Evolutionary conservation across 805 yeast genomes (phyloP).

Genomic region (Grigorovia jiainica): DNA sequence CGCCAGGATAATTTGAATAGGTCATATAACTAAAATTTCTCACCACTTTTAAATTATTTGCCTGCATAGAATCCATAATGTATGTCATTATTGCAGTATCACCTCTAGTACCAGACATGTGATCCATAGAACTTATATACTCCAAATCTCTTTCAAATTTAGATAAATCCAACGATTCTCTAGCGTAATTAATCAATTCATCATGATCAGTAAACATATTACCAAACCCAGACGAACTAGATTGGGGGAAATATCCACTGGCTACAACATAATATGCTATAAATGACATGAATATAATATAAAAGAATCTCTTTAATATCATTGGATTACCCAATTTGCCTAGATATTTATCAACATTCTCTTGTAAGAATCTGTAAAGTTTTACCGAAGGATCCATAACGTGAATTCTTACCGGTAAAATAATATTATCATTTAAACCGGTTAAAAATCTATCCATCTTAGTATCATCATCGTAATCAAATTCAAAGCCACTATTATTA

Average conservation of each 20-base stretch:
- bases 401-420: constrained; percentile 31
- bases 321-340: constrained; percentile 76
- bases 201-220: constrained; percentile 59
- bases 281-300: constrained; percentile 55
- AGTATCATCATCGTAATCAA: constrained; percentile 2
- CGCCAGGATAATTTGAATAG: constrained; percentile 49
- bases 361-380: constrained; percentile 25
- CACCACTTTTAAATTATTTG: constrained; percentile 45
- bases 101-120: constrained; percentile 80
- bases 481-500: too few relatives aligned
- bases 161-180: constrained; percentile 43
- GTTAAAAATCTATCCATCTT: constrained; percentile 13
- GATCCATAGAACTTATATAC: constrained; percentile 74
- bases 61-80: constrained; percentile 46
- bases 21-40: constrained; percentile 37
- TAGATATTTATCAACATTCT: constrained; percentile 47
- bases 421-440: constrained; percentile 25
- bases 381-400: constrained; percentile 41
- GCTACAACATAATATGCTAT: constrained; percentile 49
- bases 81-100: constrained; percentile 65
- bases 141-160: constrained; percentile 57
- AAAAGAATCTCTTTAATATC: constrained; percentile 66
- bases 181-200: constrained; percentile 40
- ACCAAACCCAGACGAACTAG: constrained; percentile 29
- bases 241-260: constrained; percentile 44